Evolutionary conservation across 2,329 filamentous ascomycete species (phyloP), one percentile per base, ranked within the genome.

Genomic region (Aureobasidium pullulans): DNA sequence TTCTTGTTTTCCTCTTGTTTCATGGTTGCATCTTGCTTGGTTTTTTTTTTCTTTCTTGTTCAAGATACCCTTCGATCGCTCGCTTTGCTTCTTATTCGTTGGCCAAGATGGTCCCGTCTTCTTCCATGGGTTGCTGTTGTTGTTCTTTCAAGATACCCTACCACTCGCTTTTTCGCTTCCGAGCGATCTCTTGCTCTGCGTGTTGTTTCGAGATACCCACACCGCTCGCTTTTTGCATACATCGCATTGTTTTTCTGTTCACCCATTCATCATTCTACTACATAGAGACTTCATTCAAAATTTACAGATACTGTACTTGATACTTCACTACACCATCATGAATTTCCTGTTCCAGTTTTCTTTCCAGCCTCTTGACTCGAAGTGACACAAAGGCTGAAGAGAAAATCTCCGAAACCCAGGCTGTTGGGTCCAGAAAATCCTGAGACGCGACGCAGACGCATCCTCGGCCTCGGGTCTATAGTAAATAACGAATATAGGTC

Each of bases 61-160:
- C 32, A 28, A 50, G 47, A 52, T 49, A 60, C 47, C 49, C 57
- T 16, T 34, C 32, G 6, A 34, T 53, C 57, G 40, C 57, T 60
- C 36, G 31, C 42, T 36, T 34, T 16, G 23, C 31, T 37, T 39
- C 10, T 13, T 31, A 36, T 49, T 49, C 32, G 19, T 47, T 32
- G 36, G 50, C 28, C 15, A 16, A 40, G 10, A 37, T 23, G 46
- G 10, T 7, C n/a, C 19, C 19, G n/a, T 23, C 2, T 19, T 44
- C 4, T 43, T 19, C n/a, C 19, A 40, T 31, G 36, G 48, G 34
- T 34, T 29, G 34, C 48, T 37, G 29, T 31, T 40, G 3, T 52
- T 37, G 11, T 31, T 3, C 11, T 40, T 52, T 7, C 23, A 15
- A 34, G 32, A 54, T 43, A 32, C 39, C 39, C 29, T 32, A 37